phyloP scores from a whole-genome alignment of 495 filamentous ascomycete genomes.

The Sabuloglossum arenarium region DNA sequence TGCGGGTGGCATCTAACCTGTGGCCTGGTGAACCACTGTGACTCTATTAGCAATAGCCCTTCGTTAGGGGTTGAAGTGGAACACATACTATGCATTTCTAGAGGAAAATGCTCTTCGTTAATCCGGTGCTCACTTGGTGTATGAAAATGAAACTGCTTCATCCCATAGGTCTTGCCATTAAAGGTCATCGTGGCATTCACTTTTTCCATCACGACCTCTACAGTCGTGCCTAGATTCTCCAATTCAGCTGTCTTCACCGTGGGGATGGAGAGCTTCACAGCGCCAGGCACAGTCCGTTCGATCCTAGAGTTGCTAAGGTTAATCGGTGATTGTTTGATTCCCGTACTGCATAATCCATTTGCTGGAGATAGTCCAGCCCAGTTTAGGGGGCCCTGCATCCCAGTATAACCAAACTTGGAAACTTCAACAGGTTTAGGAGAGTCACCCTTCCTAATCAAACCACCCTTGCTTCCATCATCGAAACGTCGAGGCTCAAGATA shows the following conservation, averaged over 20 bases:
- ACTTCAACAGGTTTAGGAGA: neutral
- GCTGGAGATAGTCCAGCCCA: conserved; percentile 34
- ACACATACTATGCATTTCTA: conserved; percentile 39
- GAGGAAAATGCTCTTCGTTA: conserved; percentile 28
- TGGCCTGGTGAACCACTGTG: neutral
- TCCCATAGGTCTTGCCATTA: conserved; percentile 23
- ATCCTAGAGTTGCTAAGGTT: conserved; percentile 24
- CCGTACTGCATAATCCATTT: conserved; percentile 25
- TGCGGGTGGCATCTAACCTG: neutral
- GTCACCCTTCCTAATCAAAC: neutral
- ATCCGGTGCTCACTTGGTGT: conserved; percentile 46
- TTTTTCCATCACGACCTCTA: conserved; percentile 30
- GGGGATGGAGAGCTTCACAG: conserved; percentile 22
- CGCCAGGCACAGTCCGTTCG: conserved; percentile 9
- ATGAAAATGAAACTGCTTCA: conserved; percentile 52
- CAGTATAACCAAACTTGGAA: conserved; percentile 27
- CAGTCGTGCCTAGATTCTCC: conserved; percentile 36
- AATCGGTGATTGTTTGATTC: conserved; percentile 42
- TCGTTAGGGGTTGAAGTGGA: neutral
- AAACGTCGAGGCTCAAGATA: neutral
- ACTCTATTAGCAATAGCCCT: neutral
- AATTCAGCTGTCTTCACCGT: conserved; percentile 24
- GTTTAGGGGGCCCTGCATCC: conserved; percentile 29
- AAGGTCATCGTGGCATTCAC: conserved; percentile 21
- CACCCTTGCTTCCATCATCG: neutral